Base-by-base conservation (phyloP, 352 stramenopile genomes). In the Pythium sukuiense region DNA sequence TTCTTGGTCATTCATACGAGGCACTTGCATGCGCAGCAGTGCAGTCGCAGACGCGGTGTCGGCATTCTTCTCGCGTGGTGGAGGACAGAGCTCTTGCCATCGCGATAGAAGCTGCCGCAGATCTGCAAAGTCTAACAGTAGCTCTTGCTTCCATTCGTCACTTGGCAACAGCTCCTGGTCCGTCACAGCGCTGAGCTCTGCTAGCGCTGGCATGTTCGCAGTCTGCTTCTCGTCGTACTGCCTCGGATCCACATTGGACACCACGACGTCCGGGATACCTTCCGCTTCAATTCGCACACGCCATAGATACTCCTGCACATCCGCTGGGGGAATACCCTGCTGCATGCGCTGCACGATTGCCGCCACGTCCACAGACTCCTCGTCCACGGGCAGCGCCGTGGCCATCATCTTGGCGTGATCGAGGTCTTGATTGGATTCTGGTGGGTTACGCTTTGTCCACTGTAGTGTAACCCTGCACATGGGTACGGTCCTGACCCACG, bases 251-350 rank as follows among this genome's bases (percentile, higher is more conserved):
- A 95, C 70, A 65, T 85, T 72, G 46, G 73, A 74, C 24, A 87
- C 80, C 53, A 93, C 86, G 52, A 95, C 76, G 61, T 93, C 79
- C 12, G 87, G 85, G 59, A 95, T 89, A 30, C 71, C 76, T 56
- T 92, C 81, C 16, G 85, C 87, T 71, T 95, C 87, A 26, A 91
- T 67, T 14, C 87, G 80, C 55, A 95, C 87, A 27, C 87, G 79
- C 87, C 87, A 95, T 7, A 95, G 70, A 69, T 95, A 95, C 71
- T 95, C 87, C 63, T 95, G 83, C 4, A 90, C 87, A 59, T 93
- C 78, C 26, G 78, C 73, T 0, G 87, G 87, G 1, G 87, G 87
- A 1, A 89, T 9, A 7, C 77, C 82, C 43, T 81, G 72, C 45
- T 80, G 73, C 85, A 93, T 93, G 54, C 83, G 80, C 55, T 70